Evolutionary conservation across 148 eudicot genomes (phyloP).

Genomic region (Cornus kousa): DNA sequence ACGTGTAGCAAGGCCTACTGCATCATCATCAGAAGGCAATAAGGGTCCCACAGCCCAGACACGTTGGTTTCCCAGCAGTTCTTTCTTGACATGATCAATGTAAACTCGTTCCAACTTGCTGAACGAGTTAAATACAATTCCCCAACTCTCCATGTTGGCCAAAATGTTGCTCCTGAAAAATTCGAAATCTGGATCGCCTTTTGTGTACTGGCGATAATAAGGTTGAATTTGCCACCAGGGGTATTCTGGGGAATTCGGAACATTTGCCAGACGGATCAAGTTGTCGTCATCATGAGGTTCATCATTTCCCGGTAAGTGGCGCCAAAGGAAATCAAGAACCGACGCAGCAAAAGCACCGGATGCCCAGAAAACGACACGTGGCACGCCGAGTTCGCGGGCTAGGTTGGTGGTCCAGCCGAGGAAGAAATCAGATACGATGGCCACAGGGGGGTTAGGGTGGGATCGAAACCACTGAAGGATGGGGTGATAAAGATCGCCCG

Average conservation of each 20-base stretch:
- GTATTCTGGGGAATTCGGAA: conserved; percentile 20
- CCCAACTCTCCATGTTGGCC: conserved; percentile 49
- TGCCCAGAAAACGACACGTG: conserved; percentile 42
- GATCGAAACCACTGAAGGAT: conserved; percentile 50
- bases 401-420: conserved; percentile 58
- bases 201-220: conserved; percentile 29
- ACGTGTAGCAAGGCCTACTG: too few species aligned
- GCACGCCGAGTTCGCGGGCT: conserved; percentile 39
- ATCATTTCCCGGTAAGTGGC: conserved; percentile 5
- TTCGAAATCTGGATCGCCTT: conserved; percentile 40
- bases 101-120: conserved; percentile 41
- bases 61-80: conserved; percentile 27
- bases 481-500: conserved; percentile 23
- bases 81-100: conserved; percentile 26
- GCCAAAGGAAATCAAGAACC: conserved; percentile 15
- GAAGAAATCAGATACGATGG: conserved; percentile 58
- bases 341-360: conserved; percentile 20
- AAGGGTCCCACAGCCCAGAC: conserved; percentile 50
- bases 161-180: conserved; percentile 35
- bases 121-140: conserved; percentile 41
- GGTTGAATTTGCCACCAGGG: conserved; percentile 22
- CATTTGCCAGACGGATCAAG: conserved; percentile 5
- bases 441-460: conserved; percentile 51
- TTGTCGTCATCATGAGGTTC: background rate
- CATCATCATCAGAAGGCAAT: background rate